Evolutionary conservation across 345 rosid species (phyloP).

Genomic region (sweet orange (Citrus sinensis)): DVS_A1.0 CM039163.1:45144001-45144500

Average conservation of each 20-base stretch:
- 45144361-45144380: constrained; percentile 38
- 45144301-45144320: neutral
- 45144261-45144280: neutral
- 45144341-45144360: constrained; percentile 12
- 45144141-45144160: no score
- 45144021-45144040: no score
- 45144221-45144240: neutral
- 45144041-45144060: no score
- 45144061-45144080: no score
- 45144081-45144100: no score
- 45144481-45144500: neutral
- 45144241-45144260: neutral
- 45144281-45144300: no score
- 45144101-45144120: no score
- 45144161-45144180: neutral
- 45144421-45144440: neutral
- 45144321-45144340: constrained; percentile 24
- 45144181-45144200: neutral
- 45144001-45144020: no score
- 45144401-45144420: neutral
- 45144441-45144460: constrained; percentile 16
- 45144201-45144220: neutral
- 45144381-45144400: constrained; percentile 5
- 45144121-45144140: neutral
- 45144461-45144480: neutral